A percentile compares a stretch with the other conserved stretches of the same genome.
phyloP scores from a whole-genome alignment of 257 asterid species.

The Osmanthus fragrans region DNA sequence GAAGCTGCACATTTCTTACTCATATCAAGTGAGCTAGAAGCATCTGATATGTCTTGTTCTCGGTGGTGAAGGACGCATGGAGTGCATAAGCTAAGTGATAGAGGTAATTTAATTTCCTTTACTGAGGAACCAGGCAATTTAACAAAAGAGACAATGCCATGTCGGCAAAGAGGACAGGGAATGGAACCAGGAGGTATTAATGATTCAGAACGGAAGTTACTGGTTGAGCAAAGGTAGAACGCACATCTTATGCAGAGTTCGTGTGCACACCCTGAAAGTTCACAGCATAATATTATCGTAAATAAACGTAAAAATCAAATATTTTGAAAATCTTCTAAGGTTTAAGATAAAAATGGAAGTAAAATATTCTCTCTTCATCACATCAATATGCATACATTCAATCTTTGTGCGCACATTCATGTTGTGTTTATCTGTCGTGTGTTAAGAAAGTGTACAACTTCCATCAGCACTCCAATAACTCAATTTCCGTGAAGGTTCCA shows the following conservation, averaged over 20 bases:
- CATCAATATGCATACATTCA: neutral
- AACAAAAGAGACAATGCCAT: conserved; percentile 60
- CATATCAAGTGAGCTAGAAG: conserved; percentile 54
- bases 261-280: conserved; percentile 76
- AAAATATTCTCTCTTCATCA: neutral
- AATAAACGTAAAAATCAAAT: neutral
- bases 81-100: conserved; percentile 78
- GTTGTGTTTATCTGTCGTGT: neutral
- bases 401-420: neutral
- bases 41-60: conserved; percentile 60
- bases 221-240: conserved; percentile 90
- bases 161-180: conserved; percentile 92
- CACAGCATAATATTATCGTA: neutral
- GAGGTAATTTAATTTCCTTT: conserved; percentile 61
- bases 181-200: conserved; percentile 74
- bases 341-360: neutral
- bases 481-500: neutral
- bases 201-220: conserved; percentile 69
- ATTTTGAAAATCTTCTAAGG: neutral
- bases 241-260: conserved; percentile 93
- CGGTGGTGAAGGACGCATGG: conserved; percentile 90
- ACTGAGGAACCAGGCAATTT: conserved; percentile 68
- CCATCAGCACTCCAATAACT: neutral
- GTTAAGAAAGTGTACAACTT: neutral
- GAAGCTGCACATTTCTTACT: conserved; percentile 74